Evolutionary conservation across 2,329 filamentous ascomycete genomes (phyloP), one percentile per base, ranked within the genome.

Genomic region (Diaporthe sp.): DNA sequence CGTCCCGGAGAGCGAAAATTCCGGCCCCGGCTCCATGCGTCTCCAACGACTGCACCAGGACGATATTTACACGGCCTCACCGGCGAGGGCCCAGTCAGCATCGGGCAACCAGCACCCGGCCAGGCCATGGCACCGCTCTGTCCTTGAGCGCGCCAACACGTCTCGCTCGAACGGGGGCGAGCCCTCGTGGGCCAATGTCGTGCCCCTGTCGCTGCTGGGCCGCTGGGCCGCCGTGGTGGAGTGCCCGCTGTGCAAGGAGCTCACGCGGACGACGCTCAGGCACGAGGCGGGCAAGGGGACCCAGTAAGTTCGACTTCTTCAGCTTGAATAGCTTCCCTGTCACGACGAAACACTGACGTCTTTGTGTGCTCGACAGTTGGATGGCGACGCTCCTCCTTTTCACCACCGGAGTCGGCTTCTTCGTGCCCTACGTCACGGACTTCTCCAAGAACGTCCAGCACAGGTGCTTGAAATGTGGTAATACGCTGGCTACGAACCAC

Each of bases 111-210:
- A 68, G 12, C 62, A 68, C 7, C n/a, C 31, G 19, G 46, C 62
- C 15, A 68, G 46, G 46, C 3, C 37, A 3, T 68, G 62, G 46
- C 62, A 68, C 12, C 31, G 62, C 13, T 53, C 46, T 2, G 39
- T 68, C 5, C 46, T 68, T 2, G 31, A 44, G 62, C 46, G 62
- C 3, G 46, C 31, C 17, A 37, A 53, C 4, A 39, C 46, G 4
- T 4, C 12, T 3, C 62, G 46, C 22, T 53, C 62, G 0, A 53
- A 39, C 15, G n/a, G 8, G 13, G 6, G 22, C 0, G 31, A 53
- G 46, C 46, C 46, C 46, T 98, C 76, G 94, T 94, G 74, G 90
- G 89, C 70, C 17, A 72, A 76, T n/a, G 72, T 74, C 19, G 72
- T 76, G 42, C 75, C 75, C 2, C 4, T 76, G 15, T 59, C 75